Percentiles rank a stretch among this genome's conserved stretches.
Evolutionary conservation across 768 basidiomycete genomes (phyloP).

Genomic region (Russula vinacea): DNA sequence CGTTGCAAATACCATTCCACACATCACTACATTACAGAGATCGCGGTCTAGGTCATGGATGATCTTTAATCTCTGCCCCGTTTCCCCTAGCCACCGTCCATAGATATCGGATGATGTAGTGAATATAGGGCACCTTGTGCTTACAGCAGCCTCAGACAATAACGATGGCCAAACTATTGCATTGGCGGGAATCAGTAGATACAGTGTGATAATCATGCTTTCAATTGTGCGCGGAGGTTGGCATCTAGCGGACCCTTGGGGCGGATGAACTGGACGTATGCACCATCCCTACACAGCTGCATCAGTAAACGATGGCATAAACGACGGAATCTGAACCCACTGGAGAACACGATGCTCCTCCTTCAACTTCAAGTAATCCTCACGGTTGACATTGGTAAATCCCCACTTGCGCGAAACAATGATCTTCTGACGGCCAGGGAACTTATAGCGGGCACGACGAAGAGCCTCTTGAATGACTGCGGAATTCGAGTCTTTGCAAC

Average conservation of each 20-base stretch:
- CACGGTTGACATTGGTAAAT: slow-evolving; percentile 91
- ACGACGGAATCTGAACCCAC: slow-evolving; percentile 46
- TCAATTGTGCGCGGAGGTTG: slow-evolving; percentile 82
- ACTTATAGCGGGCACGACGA: slow-evolving; percentile 98
- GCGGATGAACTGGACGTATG: slow-evolving; percentile 91
- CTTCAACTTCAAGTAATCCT: slow-evolving; percentile 85
- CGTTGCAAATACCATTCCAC: slow-evolving; percentile 16
- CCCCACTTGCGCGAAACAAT: slow-evolving; percentile 98
- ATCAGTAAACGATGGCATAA: slow-evolving; percentile 15
- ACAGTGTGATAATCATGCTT: slow-evolving; percentile 50
- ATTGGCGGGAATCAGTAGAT: slow-evolving; percentile 32
- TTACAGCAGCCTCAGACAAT: slow-evolving; percentile 1
- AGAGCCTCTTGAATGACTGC: slow-evolving; percentile 94
- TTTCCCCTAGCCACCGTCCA: slow-evolving; percentile 80
- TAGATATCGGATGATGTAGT: slow-evolving; percentile 59
- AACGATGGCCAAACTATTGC: slow-evolving; percentile 22
- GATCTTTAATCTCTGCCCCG: slow-evolving; percentile 61
- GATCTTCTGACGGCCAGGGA: slow-evolving; percentile 98
- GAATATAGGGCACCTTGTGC: slow-evolving; percentile 54
- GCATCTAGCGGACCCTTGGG: slow-evolving; percentile 80
- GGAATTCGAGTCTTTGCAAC: slow-evolving; percentile 85
- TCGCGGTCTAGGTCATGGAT: slow-evolving; percentile 25
- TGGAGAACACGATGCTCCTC: slow-evolving; percentile 85
- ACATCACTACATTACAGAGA: slow-evolving; percentile 27
- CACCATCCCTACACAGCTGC: slow-evolving; percentile 68